phyloP scores from a whole-genome alignment of 345 rosid species.

The Carallia pectinifolia region DNA sequence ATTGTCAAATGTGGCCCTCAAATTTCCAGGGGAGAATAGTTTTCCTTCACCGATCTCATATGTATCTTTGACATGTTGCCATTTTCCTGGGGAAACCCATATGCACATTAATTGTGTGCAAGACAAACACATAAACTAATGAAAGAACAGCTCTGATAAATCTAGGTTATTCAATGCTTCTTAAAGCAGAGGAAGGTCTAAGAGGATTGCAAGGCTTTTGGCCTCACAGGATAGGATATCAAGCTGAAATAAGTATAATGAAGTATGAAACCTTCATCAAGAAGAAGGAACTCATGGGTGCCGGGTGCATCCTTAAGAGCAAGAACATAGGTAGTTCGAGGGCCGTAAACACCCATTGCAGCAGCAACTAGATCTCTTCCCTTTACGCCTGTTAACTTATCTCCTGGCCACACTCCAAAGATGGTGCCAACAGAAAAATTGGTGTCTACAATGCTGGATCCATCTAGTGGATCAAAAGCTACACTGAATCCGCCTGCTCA shows the following conservation, averaged over 20 bases:
- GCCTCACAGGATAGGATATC: no score
- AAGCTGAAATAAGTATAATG: no score
- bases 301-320: slow-evolving; percentile 85
- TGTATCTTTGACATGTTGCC: slow-evolving; percentile 96
- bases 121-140: no score
- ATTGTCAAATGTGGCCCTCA: slow-evolving; percentile 92
- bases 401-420: slow-evolving; percentile 99
- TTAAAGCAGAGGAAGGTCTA: no score
- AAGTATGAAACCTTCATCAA: slow-evolving; percentile 71
- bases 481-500: slow-evolving; percentile 82
- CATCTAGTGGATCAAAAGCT: slow-evolving; percentile 90
- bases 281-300: slow-evolving; percentile 97
- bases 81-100: slow-evolving; percentile 57
- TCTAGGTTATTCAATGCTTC: no score
- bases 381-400: slow-evolving; percentile 72
- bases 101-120: no score
- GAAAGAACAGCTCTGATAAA: no score
- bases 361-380: slow-evolving; percentile 92
- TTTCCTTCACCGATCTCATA: slow-evolving; percentile 85
- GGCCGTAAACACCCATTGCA: slow-evolving; percentile 94
- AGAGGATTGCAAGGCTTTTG: no score
- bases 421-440: slow-evolving; percentile 92
- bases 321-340: slow-evolving; percentile 84
- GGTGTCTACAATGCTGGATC: slow-evolving; percentile 80
- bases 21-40: slow-evolving; percentile 93